Evolutionary conservation across 1,139 yeast species (phyloP), one percentile per base, ranked within the genome.

Genomic region (Waltiozyma sp.): DNA sequence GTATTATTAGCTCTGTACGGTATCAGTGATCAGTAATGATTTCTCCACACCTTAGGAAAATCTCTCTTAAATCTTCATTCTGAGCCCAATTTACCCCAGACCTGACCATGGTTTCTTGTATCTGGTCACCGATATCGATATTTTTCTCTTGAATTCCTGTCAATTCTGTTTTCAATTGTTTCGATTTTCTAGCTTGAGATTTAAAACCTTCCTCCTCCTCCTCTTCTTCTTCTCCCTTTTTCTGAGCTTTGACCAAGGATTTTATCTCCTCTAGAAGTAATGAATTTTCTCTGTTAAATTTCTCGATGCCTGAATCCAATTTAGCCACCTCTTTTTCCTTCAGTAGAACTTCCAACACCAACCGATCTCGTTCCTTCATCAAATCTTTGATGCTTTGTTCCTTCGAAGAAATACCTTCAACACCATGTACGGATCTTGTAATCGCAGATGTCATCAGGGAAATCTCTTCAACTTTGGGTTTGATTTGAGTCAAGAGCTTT

Each of bases 31-130:
- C 23, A 4, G 23, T 28, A 33, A 39, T 14, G 2, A 45, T 23
- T 28, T 40, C 39, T 2, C 53, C 49, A 49, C 69, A 63, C 19
- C 53, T 57, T 19, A 62, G 45, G 2, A 68, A 51, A 2, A 64
- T 56, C 3, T 60, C 58, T 9, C 43, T 43, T 15, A 66, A 40
- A 3, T 43, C 43, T 7, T 56, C 56, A 44, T 66, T 64, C 0
- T 50, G 42, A 4, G 50, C 50, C 45, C 64, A 55, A 37, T 53
- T 40, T 3, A 52, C 37, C 1, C 62, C 49, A 52, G 49, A 33
- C 58, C 55, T 34, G 55, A 55, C 43, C 11, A 47, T 53, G 28
- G 58, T 46, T 31, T 57, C 54, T 3, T 53, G 55, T 6, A 65
- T 60, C 40, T 66, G 60, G 19, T 62, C 63, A 6, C 63, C 49